Conservation (phyloP, 306 rosid species). For the Alnus glutinosa region DNA sequence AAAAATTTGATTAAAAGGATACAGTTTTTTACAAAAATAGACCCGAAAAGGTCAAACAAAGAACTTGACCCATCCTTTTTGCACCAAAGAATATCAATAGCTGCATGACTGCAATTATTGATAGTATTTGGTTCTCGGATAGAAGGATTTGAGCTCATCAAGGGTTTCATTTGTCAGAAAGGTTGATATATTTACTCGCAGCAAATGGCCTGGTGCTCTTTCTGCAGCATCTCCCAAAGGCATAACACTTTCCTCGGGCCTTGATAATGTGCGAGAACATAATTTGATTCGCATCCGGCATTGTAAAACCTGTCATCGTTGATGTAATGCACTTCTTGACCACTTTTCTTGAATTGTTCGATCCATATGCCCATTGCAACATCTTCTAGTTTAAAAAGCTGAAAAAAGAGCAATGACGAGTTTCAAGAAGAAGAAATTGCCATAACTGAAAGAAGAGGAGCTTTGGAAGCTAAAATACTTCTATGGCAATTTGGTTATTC, state of each 20-base stretch:
- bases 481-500: constrained; percentile 1
- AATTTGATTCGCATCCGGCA: constrained; percentile 77
- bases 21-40: background rate
- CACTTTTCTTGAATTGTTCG: constrained; percentile 62
- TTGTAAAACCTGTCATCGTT: constrained; percentile 79
- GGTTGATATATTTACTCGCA: constrained; percentile 56
- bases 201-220: constrained; percentile 57
- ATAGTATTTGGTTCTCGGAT: constrained; percentile 1
- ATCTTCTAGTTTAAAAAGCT: constrained; percentile 95
- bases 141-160: background rate
- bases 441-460: background rate
- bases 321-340: constrained; percentile 63
- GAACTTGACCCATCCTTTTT: background rate
- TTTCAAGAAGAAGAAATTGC: background rate
- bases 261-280: constrained; percentile 85
- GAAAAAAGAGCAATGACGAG: constrained; percentile 3
- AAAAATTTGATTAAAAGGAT: background rate
- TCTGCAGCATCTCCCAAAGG: constrained; percentile 93
- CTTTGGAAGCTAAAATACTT: background rate
- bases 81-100: background rate
- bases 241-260: constrained; percentile 78
- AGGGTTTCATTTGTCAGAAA: background rate
- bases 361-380: constrained; percentile 98
- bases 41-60: background rate
- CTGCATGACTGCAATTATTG: background rate